Evolutionary conservation across 2,329 filamentous ascomycete species (phyloP).

Genomic region (Venturia carpophila): DNA sequence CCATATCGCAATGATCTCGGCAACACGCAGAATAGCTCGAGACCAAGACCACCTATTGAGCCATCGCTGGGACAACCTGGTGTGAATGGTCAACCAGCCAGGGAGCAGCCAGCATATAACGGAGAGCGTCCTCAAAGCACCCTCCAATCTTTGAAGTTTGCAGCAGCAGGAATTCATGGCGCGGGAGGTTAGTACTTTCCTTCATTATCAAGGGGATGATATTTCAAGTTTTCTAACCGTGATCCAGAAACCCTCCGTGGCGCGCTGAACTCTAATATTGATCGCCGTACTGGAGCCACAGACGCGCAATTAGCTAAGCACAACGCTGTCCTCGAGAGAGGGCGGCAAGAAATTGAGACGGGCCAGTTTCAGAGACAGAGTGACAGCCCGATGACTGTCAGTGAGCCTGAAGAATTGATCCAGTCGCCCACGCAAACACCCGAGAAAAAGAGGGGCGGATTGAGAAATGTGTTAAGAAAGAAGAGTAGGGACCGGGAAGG

Average conservation of each 20-base stretch:
- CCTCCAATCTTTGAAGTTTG: slow-evolving; percentile 1
- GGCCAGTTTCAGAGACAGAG: slow-evolving; percentile 12
- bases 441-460: slow-evolving; percentile 10
- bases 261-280: slow-evolving; percentile 14
- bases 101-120: background rate
- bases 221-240: background rate
- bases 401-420: background rate
- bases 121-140: slow-evolving; percentile 11
- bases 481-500: slow-evolving; percentile 7
- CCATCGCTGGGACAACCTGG: slow-evolving; percentile 13
- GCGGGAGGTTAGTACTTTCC: background rate
- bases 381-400: slow-evolving; percentile 4
- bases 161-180: slow-evolving; percentile 18
- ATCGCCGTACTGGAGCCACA: slow-evolving; percentile 5
- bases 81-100: slow-evolving; percentile 7
- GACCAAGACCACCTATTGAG: slow-evolving; percentile 15
- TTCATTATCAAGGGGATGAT: no score
- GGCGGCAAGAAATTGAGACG: slow-evolving; percentile 15
- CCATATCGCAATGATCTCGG: slow-evolving; percentile 5
- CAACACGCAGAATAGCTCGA: slow-evolving; percentile 7
- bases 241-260: slow-evolving; percentile 7
- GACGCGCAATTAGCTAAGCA: slow-evolving; percentile 6
- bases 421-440: background rate
- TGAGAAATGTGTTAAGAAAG: slow-evolving; percentile 15
- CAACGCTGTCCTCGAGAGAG: slow-evolving; percentile 10